phyloP scores from a whole-genome alignment of 768 basidiomycete species.

The Candolleomyces aberdarensis region DNA sequence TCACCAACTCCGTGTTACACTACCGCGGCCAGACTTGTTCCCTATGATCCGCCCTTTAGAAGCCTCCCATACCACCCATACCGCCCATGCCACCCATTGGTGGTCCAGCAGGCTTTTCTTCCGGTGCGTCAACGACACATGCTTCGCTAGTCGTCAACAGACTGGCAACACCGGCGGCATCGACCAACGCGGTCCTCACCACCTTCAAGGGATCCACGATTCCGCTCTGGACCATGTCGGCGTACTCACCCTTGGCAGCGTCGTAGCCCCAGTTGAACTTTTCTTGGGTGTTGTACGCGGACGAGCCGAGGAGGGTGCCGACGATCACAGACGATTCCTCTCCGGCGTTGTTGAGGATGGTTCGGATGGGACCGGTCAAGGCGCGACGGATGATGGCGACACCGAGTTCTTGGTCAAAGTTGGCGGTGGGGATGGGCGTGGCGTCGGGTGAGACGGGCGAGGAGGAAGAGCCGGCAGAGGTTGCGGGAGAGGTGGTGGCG shows the following conservation, averaged over 20 bases:
- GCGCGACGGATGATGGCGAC: slow-evolving; percentile 90
- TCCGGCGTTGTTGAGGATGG: slow-evolving; percentile 91
- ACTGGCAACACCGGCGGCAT: slow-evolving; percentile 91
- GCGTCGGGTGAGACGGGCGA: slow-evolving; percentile 53
- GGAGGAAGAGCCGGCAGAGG: slow-evolving; percentile 41
- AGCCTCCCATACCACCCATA: slow-evolving; percentile 27
- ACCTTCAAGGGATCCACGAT: slow-evolving; percentile 98
- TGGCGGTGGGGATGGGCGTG: slow-evolving; percentile 70
- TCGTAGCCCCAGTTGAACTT: slow-evolving; percentile 90
- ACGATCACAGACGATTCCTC: slow-evolving; percentile 94
- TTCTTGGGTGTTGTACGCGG: slow-evolving; percentile 55
- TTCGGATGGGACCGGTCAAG: slow-evolving; percentile 76
- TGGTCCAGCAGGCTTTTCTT: slow-evolving; percentile 53
- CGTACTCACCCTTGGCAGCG: slow-evolving; percentile 87
- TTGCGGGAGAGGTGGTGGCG: slow-evolving; percentile 48
- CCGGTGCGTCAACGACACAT: slow-evolving; percentile 88
- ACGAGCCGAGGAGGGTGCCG: slow-evolving; percentile 72
- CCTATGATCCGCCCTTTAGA: slow-evolving; percentile 9
- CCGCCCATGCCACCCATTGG: slow-evolving; percentile 37
- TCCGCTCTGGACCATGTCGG: slow-evolving; percentile 91
- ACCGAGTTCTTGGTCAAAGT: slow-evolving; percentile 98
- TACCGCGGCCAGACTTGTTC: too few species aligned
- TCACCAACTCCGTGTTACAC: too few species aligned
- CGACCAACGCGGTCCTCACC: slow-evolving; percentile 87
- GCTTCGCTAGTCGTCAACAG: slow-evolving; percentile 92